A percentile compares a stretch with the other conserved stretches of the same genome.
phyloP scores from a whole-genome alignment of 2,329 filamentous ascomycete genomes.

The Davidsoniella eucalypti region DNA sequence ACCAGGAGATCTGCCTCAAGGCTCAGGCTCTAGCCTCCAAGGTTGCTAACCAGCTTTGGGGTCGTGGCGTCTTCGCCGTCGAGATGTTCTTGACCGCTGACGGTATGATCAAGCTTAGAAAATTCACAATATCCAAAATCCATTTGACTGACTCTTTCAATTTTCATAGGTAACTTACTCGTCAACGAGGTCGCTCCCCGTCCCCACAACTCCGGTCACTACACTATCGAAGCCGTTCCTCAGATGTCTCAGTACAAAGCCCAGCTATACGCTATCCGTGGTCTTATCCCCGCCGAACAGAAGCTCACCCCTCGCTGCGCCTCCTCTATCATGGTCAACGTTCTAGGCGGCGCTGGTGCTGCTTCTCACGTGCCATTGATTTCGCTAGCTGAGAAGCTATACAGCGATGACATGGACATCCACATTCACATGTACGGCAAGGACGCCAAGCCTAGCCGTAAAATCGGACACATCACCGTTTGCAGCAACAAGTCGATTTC shows the following conservation, averaged over 20 bases:
- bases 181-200: slow-evolving; percentile 79
- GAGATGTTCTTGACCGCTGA: slow-evolving; percentile 82
- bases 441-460: slow-evolving; percentile 68
- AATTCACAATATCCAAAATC: slow-evolving; percentile 7
- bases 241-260: slow-evolving; percentile 83
- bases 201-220: slow-evolving; percentile 82
- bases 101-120: slow-evolving; percentile 23
- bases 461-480: slow-evolving; percentile 88
- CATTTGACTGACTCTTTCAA: slow-evolving; percentile 3
- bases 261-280: slow-evolving; percentile 73
- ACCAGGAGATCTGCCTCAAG: slow-evolving; percentile 38
- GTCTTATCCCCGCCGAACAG: slow-evolving; percentile 35
- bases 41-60: slow-evolving; percentile 65
- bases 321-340: slow-evolving; percentile 64
- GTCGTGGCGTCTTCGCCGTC: slow-evolving; percentile 86
- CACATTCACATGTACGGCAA: slow-evolving; percentile 86
- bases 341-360: slow-evolving; percentile 51
- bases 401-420: slow-evolving; percentile 30
- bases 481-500: slow-evolving; percentile 51
- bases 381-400: slow-evolving; percentile 27
- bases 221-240: slow-evolving; percentile 81
- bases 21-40: slow-evolving; percentile 64
- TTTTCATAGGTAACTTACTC: slow-evolving; percentile 37
- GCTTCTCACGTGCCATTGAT: slow-evolving; percentile 43
- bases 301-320: slow-evolving; percentile 41